phyloP scores from a whole-genome alignment of 2,329 filamentous ascomycete species.

The Tolypocladium inflatum region DNA sequence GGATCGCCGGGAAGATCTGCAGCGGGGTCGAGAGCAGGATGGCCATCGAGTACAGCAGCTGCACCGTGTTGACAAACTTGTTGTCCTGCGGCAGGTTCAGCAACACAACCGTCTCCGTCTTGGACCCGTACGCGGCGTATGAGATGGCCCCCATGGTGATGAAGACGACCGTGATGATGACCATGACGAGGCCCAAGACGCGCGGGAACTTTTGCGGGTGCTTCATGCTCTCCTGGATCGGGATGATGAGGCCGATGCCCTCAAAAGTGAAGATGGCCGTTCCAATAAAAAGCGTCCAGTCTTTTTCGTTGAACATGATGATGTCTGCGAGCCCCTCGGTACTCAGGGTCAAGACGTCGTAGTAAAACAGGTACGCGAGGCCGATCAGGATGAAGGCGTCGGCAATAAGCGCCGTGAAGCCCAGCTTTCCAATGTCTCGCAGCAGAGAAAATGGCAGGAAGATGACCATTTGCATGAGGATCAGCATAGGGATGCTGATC shows the following conservation, averaged over 20 bases:
- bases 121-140: constrained; percentile 90
- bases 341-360: constrained; percentile 77
- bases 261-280: constrained; percentile 99
- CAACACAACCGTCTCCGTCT: constrained; percentile 92
- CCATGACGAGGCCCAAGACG: constrained; percentile 85
- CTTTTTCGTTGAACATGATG: constrained; percentile 76
- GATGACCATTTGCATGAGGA: constrained; percentile 89
- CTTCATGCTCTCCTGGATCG: constrained; percentile 96
- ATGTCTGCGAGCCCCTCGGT: constrained; percentile 74
- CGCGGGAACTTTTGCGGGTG: constrained; percentile 81
- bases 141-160: constrained; percentile 84
- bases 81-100: constrained; percentile 94
- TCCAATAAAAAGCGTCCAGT: constrained; percentile 97
- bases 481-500: constrained; percentile 82
- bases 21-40: constrained; percentile 91
- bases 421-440: constrained; percentile 93
- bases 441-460: constrained; percentile 92
- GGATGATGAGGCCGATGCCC: constrained; percentile 93
- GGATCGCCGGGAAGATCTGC: constrained; percentile 95
- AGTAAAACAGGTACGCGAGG: constrained; percentile 90
- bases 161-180: constrained; percentile 88
- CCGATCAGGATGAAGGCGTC: constrained; percentile 92
- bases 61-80: constrained; percentile 89
- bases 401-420: constrained; percentile 86
- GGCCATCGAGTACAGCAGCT: constrained; percentile 96